Base-by-base conservation (phyloP, 2,329 filamentous ascomycete species). In the Claviceps capensis region DNA sequence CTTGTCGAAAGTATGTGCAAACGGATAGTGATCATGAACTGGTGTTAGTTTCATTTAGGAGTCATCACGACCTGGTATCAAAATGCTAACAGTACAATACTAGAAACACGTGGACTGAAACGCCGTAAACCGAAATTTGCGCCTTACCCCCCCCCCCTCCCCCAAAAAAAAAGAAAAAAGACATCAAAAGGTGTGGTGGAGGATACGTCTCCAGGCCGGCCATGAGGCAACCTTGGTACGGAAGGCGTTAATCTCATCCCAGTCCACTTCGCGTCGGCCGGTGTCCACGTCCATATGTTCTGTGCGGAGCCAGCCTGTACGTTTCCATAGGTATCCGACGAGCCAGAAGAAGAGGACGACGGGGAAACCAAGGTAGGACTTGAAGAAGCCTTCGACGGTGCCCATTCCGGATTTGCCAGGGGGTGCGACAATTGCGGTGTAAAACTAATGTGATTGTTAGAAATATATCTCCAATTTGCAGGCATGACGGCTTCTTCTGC, bases 251-350 rank as follows among this genome's bases (percentile, higher is more conserved):
- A 83, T 81, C 42, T 69, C 68, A 11, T 83, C 79, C 79, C 79
- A 85, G 62, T 86, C 76, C 53, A 84, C 73, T 65, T 81, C 76
- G 57, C 82, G 75, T 53, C 82, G 76, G 49, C 81, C 82, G 51
- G 74, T 76, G 62, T 86, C 82, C 52, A 87, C 72, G 58, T 87
- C 83, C 57, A 88, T 85, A 55, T 85, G 69, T 37, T 70, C 63
- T 1, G 76, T 70, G 38, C 65, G 72, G 54, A 83, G 69, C 76
- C 78, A 85, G 22, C 76, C 76, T 48, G 72, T 65, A 47, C 80
- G 71, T 72, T 86, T 86, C 83, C 82, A 86, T 55, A 79, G 46
- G 62, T 77, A 86, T 3, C 82, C 79, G 48, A 69, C 61, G 44
- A 69, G 56, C 74, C 77, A 82, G 68, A 82, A 82, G 57, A 66